Conservation (phyloP, 2,329 filamentous ascomycete genomes). For the Fusarium longipes region DNA sequence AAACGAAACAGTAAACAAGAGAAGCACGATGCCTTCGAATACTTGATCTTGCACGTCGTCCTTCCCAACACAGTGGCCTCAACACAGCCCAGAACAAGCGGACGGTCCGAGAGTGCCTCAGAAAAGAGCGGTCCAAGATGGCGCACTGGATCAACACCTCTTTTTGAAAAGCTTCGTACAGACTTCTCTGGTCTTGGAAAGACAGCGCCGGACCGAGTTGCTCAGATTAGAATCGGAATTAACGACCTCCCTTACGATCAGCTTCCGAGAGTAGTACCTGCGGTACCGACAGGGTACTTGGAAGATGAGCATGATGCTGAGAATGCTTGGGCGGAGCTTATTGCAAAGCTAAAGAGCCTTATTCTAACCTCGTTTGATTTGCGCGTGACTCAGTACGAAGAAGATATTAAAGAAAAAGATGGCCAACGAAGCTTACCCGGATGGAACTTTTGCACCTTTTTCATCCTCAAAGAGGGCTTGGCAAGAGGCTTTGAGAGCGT, state of each 20-base stretch:
- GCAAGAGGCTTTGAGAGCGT: constrained; percentile 96
- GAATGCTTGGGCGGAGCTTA: constrained; percentile 83
- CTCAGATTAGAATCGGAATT: constrained; percentile 83
- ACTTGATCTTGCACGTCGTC: constrained; percentile 93
- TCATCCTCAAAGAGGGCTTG: constrained; percentile 95
- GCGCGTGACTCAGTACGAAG: constrained; percentile 93
- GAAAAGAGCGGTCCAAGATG: constrained; percentile 82
- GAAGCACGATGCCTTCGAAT: constrained; percentile 96
- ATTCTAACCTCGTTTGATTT: constrained; percentile 92
- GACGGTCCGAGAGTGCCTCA: constrained; percentile 64
- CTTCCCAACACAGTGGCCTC: constrained; percentile 85
- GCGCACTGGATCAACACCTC: constrained; percentile 81
- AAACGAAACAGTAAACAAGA: constrained; percentile 75
- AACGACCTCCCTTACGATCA: constrained; percentile 75
- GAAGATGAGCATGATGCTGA: constrained; percentile 83
- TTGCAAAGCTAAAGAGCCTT: constrained; percentile 85
- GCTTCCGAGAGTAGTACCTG: constrained; percentile 71
- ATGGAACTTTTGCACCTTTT: constrained; percentile 99
- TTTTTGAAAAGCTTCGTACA: constrained; percentile 87
- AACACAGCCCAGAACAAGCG: constrained; percentile 76
- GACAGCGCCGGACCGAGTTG: constrained; percentile 77
- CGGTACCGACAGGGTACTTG: constrained; percentile 70
- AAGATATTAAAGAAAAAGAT: constrained; percentile 95
- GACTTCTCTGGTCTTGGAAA: constrained; percentile 87
- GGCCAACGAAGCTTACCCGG: constrained; percentile 86